Base-by-base conservation (phyloP, 164 flowering plant genomes). In the Magnolia officinalis region DNA sequence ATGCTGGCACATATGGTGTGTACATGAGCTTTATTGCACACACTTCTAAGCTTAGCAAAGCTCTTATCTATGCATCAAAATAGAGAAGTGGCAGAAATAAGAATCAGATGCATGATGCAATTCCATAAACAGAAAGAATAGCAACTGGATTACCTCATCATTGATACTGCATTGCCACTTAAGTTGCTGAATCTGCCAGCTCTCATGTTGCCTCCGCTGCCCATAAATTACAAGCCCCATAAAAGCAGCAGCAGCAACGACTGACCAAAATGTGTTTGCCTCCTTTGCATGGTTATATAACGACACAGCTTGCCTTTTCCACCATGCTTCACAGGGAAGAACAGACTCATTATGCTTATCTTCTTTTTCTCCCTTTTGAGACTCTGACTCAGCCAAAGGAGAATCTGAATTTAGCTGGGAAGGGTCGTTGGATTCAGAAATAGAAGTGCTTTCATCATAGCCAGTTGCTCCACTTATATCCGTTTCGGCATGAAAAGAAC, bases 151-250 rank as follows among this genome's bases (percentile, higher is more conserved):
- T 81, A 92, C 99, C 97, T 90, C 91, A 83, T 86, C 85, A 73
- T 72, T 81, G 75, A 88, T 49, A 67, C 79, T 78, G 67, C 78
- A 63, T 55, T 88, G 92, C 91, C 89, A 88, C 86, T 88, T 94
- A 4, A 85, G 88, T 68, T 90, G 94, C 82, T 89, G 83, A 80
- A 78, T 82, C 76, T 90, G 92, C 92, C 87, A 89, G 84, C 87
- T 91, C 77, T 89, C 94, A 75, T 87, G 92, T 76, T 91, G 98
- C 98, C 95, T 90, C n/a, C 82, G 89, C 61, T 92, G 91, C 69
- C 99, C 96, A 80, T 94, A 77, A 79, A 94, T 83, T 64, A 91
- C 97, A 86, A 96, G 85, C 59, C 99, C 98, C 94, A 91, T 88
- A 50, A 96, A 86, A 81, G 99, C 93, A 21, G 99, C 97, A 78